These are phyloP conservation scores for Favolaschia claudopus DNA, from an alignment of 768 basidiomycete species.

Conservation along the genomic window DNA sequence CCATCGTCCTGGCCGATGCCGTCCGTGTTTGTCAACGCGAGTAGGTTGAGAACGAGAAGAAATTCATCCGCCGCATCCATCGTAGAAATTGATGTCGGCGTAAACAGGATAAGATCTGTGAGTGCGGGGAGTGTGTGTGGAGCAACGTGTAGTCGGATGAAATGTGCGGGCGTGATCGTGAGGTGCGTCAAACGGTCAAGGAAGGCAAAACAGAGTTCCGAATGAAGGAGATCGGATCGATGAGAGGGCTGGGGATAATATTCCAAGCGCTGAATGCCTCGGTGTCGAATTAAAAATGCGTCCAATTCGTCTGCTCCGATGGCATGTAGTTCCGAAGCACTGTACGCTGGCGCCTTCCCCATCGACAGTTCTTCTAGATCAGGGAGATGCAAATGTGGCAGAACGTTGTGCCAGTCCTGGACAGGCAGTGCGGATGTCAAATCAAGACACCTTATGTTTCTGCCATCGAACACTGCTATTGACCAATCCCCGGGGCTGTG, in stretches of 20 bases:
- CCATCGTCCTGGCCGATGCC: too few relatives aligned
- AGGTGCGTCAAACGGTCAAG: background rate
- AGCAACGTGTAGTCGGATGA: background rate
- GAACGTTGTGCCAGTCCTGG: background rate
- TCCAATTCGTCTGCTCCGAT: background rate
- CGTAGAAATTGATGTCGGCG: background rate
- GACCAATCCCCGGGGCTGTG: background rate
- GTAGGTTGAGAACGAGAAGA: background rate
- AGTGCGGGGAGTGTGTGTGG: background rate
- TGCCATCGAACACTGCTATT: conserved; percentile 2
- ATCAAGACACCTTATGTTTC: background rate
- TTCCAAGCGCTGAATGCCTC: conserved; percentile 1
- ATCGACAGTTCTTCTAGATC: background rate
- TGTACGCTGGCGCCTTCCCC: background rate
- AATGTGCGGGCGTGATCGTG: conserved; percentile 13
- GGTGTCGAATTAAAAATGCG: conserved; percentile 13
- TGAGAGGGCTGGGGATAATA: conserved; percentile 1
- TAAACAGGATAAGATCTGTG: background rate
- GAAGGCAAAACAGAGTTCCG: background rate
- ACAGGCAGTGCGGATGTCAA: background rate
- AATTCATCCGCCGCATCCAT: background rate
- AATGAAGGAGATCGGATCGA: too few relatives aligned
- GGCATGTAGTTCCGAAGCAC: background rate
- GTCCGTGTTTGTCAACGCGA: background rate
- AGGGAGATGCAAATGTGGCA: conserved; percentile 2